These are phyloP conservation scores for Wilcoxina mikolae DNA, from an alignment of 495 filamentous ascomycete genomes.

Conservation along the genomic window DNA sequence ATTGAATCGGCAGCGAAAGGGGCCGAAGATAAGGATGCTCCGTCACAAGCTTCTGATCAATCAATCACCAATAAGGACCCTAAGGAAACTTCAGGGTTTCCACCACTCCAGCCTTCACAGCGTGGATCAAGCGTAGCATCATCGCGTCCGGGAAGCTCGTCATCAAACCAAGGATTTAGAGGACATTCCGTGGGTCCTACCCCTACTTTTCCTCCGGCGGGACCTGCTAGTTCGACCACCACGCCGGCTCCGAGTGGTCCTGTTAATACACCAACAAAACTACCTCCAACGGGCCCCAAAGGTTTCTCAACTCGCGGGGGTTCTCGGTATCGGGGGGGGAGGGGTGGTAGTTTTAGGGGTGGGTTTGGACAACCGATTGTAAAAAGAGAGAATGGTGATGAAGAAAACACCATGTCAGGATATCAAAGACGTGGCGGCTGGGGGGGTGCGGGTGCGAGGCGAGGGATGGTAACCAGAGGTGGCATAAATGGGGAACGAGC, in stretches of 20 bases:
- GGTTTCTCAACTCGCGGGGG: conserved; percentile 1
- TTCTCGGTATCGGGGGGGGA: background rate
- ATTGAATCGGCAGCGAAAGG: conserved; percentile 23
- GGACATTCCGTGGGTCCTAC: conserved; percentile 15
- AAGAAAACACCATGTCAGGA: background rate
- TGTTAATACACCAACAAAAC: conserved; percentile 18
- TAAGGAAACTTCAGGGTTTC: conserved; percentile 4
- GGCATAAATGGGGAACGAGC: conserved; percentile 5
- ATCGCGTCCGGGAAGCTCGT: conserved; percentile 19
- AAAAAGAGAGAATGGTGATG: conserved; percentile 17
- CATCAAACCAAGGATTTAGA: conserved; percentile 20
- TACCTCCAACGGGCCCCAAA: conserved; percentile 23
- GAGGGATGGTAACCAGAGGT: conserved; percentile 15
- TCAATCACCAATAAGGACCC: background rate
- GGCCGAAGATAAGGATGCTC: conserved; percentile 15
- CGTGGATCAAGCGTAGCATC: conserved; percentile 13
- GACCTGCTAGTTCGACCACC: conserved; percentile 3
- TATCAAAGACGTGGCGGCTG: background rate
- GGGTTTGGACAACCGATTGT: background rate
- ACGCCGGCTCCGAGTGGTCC: conserved; percentile 17
- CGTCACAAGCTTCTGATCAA: background rate
- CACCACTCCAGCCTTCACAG: conserved; percentile 8
- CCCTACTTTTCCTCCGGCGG: conserved; percentile 11
- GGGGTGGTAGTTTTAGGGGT: background rate
- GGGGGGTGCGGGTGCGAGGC: conserved; percentile 7